These are phyloP conservation scores for Cyclocybe cylindracea DNA, from an alignment of 768 basidiomycete genomes.

Conservation along the genomic window DNA sequence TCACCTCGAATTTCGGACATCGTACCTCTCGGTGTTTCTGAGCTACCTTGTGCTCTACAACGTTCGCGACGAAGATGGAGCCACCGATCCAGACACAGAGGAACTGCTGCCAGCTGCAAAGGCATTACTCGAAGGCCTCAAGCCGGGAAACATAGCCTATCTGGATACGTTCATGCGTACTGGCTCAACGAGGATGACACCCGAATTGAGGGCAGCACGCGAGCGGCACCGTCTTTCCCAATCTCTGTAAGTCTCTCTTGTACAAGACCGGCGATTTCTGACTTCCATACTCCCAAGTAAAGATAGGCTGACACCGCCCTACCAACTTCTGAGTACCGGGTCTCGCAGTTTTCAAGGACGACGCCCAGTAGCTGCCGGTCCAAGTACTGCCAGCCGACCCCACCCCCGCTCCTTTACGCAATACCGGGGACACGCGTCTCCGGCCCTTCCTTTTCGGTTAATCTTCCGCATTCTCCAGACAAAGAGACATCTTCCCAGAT, in stretches of 20 bases:
- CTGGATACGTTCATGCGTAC: conserved; percentile 6
- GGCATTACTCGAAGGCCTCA: conserved; percentile 5
- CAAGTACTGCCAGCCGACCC: conserved; percentile 3
- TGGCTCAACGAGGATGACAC: conserved; percentile 7
- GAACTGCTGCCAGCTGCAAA: conserved; percentile 8
- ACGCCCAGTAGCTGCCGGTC: conserved; percentile 6
- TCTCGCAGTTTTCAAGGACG: conserved; percentile 7
- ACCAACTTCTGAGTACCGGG: conserved; percentile 2
- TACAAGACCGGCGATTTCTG: conserved; percentile 1
- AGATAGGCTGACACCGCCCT: conserved; percentile 1
- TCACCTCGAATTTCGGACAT: conserved; percentile 6
- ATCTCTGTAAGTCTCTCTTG: conserved; percentile 8
- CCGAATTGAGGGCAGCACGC: conserved; percentile 6
- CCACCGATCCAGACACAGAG: conserved; percentile 5
- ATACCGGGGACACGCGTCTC: background rate
- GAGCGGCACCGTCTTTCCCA: conserved; percentile 2
- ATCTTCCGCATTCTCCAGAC: background rate
- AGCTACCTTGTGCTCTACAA: background rate
- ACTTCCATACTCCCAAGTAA: conserved; percentile 4
- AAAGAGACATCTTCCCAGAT: too few species aligned
- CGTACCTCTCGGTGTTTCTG: background rate
- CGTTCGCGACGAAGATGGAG: conserved; percentile 7
- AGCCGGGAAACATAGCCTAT: conserved; percentile 4
- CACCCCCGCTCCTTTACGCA: conserved; percentile 1
- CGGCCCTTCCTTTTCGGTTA: conserved; percentile 7